These are phyloP conservation scores for Tolypocladium amazonense DNA, from an alignment of 2,329 filamentous ascomycete genomes.

Conservation along the genomic window DNA sequence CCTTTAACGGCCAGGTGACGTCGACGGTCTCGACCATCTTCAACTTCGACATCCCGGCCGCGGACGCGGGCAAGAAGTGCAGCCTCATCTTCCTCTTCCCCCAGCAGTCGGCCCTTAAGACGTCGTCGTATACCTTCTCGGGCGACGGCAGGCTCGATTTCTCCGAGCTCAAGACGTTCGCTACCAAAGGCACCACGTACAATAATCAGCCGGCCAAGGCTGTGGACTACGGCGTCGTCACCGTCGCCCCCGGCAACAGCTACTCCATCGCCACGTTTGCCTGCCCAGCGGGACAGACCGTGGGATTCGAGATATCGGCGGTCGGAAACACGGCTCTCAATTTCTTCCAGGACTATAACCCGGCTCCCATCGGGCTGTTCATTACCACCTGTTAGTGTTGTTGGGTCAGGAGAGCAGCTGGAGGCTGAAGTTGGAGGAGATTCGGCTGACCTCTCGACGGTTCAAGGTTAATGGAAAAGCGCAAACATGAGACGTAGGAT, in stretches of 20 bases:
- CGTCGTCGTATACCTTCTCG: constrained; percentile 39
- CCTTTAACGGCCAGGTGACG: constrained; percentile 44
- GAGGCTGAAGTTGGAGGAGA: background rate
- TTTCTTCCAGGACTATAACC: constrained; percentile 57
- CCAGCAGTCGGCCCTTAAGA: constrained; percentile 40
- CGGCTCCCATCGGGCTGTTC: constrained; percentile 29
- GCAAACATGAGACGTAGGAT: background rate
- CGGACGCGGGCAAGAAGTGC: constrained; percentile 47
- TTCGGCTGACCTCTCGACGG: background rate
- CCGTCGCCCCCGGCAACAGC: constrained; percentile 40
- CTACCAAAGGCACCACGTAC: constrained; percentile 39
- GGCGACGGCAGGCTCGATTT: constrained; percentile 43
- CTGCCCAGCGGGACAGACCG: constrained; percentile 41
- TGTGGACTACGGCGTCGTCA: constrained; percentile 29
- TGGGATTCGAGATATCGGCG: constrained; percentile 39
- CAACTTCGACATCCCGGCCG: constrained; percentile 55
- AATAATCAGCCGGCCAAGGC: constrained; percentile 33
- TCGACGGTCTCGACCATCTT: constrained; percentile 47
- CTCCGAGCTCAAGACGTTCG: constrained; percentile 33
- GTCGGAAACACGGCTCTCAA: constrained; percentile 39
- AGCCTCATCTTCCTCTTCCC: constrained; percentile 57
- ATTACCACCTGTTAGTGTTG: constrained; percentile 23
- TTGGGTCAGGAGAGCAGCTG: background rate
- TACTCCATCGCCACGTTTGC: constrained; percentile 41
- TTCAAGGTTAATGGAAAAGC: background rate